phyloP scores from a whole-genome alignment of 352 stramenopile species.

The Pythium phragmitis region DNA sequence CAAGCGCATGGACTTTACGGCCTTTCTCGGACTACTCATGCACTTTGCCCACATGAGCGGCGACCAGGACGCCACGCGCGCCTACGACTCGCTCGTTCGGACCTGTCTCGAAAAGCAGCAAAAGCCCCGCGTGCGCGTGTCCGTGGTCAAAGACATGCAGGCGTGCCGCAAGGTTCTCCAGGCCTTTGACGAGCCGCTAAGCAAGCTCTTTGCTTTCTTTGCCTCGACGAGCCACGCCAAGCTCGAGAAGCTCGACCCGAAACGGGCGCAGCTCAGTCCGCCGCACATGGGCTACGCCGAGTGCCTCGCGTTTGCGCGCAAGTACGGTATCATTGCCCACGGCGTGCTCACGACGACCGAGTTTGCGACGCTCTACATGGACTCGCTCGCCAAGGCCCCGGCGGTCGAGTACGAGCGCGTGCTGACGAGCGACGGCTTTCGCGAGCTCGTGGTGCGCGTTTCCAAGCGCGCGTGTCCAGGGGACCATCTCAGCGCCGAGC shows the following conservation, averaged over 20 bases:
- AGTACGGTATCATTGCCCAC: constrained; percentile 76
- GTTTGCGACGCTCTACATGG: constrained; percentile 74
- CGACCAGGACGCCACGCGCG: constrained; percentile 45
- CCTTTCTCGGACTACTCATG: constrained; percentile 62
- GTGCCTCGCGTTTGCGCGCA: constrained; percentile 62
- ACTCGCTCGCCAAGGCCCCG: constrained; percentile 59
- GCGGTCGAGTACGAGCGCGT: constrained; percentile 59
- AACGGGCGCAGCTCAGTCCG: constrained; percentile 43
- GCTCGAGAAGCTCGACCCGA: constrained; percentile 66
- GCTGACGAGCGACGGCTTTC: constrained; percentile 61
- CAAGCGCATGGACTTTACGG: constrained; percentile 72
- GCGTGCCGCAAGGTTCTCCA: constrained; percentile 62
- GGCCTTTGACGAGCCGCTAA: constrained; percentile 61
- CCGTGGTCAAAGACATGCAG: constrained; percentile 51
- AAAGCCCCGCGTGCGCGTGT: constrained; percentile 47
- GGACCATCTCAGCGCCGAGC: constrained; percentile 35
- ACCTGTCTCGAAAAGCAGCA: constrained; percentile 71
- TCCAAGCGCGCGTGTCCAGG: constrained; percentile 45
- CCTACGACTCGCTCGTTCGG: constrained; percentile 62
- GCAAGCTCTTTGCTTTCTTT: constrained; percentile 67
- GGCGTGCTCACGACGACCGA: constrained; percentile 76
- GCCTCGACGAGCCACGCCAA: constrained; percentile 47
- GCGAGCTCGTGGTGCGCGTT: constrained; percentile 64
- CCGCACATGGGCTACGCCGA: constrained; percentile 69
- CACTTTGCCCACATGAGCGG: constrained; percentile 75